Evolutionary conservation across 2,329 filamentous ascomycete genomes (phyloP).

Genomic region (Apiospora sp.): DNA sequence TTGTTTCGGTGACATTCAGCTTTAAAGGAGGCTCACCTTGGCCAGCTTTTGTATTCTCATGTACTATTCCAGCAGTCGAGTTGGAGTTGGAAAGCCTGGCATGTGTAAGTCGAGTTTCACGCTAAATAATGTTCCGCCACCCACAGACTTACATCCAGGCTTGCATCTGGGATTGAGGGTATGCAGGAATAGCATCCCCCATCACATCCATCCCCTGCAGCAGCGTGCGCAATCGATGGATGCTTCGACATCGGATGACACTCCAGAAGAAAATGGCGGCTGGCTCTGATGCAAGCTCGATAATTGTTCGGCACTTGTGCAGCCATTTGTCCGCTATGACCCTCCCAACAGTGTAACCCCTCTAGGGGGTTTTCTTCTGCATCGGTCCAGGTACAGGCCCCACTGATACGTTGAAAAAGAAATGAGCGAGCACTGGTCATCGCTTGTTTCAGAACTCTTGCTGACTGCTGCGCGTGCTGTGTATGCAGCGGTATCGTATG

Average conservation of each 20-base stretch:
- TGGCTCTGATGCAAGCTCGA: background rate
- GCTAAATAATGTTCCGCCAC: background rate
- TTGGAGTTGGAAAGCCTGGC: background rate
- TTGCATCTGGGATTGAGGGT: background rate
- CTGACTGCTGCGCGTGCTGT: background rate
- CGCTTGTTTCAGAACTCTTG: slow-evolving; percentile 4
- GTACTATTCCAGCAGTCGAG: background rate
- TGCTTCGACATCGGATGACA: background rate
- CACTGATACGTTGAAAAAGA: background rate
- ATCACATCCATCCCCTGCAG: background rate
- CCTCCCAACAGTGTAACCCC: background rate
- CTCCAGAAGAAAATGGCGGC: background rate
- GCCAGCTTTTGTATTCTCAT: background rate
- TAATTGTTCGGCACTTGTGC: background rate
- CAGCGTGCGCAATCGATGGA: background rate
- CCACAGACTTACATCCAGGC: background rate
- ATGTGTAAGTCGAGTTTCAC: slow-evolving; percentile 14
- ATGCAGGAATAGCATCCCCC: background rate
- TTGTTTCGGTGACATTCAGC: background rate
- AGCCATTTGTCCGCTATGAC: background rate
- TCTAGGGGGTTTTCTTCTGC: background rate
- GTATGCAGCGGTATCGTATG: background rate
- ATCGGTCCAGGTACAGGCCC: background rate
- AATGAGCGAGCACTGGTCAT: background rate
- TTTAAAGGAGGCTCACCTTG: slow-evolving; percentile 7